Base-by-base conservation (phyloP, 805 yeast species). In the Spathaspora boniae region DNA sequence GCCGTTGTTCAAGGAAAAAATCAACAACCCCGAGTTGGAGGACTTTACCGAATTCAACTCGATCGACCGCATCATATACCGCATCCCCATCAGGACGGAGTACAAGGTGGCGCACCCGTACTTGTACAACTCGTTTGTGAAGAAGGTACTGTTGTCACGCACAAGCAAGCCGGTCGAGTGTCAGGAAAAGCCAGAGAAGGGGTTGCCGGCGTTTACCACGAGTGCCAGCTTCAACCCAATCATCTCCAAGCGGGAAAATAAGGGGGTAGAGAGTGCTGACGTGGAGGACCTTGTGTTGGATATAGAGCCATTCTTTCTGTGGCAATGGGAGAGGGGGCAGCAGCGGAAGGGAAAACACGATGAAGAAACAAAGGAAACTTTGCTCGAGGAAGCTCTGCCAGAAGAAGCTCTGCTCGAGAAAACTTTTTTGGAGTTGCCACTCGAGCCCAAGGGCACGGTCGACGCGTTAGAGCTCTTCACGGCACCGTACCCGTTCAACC, bases 11-110 rank as follows among this genome's bases (percentile, higher is more conserved):
- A 78, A 80, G 41, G 85, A 82, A 34, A 54, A 54, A 32, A 64
- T 68, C 25, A 79, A 79, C 46, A 70, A 72, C 18, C 76, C 74
- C 16, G 84, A 78, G 30, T 55, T 57, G 18, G 91, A 83, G 41
- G 97, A 89, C 53, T 84, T 74, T 57, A 86, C 85, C 36, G 98
- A 91, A 56, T 89, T 93, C 62, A 89, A 89, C 50, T 76, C 95
- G 6, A 73, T 91, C 26, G 96, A 89, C 51, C 67, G 96, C 53
- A 78, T 88, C 16, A 87, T 93, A 16, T 82, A 86, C 60, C 71
- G 99, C 41, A 65, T 65, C 11, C 86, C 86, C 0, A 64, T 87
- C 24, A 70, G 85, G 48, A 82, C 94, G 1, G 98, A 91, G 55
- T 86, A 86, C 54, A 74, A 76, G 42, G 82, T 93, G 12, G 95